Conservation (phyloP, 2,329 filamentous ascomycete genomes). For the Colletotrichum tabaci region DNA sequence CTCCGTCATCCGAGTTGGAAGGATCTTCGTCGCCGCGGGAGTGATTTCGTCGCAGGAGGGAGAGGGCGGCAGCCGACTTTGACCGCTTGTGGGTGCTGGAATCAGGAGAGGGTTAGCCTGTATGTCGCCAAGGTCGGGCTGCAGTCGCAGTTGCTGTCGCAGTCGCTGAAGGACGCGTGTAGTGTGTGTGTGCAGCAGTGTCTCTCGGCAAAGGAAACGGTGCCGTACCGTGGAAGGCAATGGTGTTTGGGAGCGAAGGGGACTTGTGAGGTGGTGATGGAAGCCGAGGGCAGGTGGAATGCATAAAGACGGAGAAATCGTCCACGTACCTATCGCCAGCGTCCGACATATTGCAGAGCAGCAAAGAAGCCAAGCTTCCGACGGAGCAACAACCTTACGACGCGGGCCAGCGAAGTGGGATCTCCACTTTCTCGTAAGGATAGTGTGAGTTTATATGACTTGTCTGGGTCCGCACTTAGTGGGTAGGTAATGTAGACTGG, state of each 20-base stretch:
- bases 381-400: constrained; percentile 6
- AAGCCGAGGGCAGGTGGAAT: constrained; percentile 9
- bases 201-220: constrained; percentile 35
- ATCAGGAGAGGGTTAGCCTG: constrained; percentile 38
- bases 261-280: not conserved
- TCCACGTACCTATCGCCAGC: constrained; percentile 53
- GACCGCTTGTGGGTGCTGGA: constrained; percentile 66
- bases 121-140: constrained; percentile 25
- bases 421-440: constrained; percentile 39
- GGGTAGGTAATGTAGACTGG: constrained; percentile 19
- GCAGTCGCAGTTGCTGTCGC: constrained; percentile 9
- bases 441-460: constrained; percentile 39
- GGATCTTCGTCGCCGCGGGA: constrained; percentile 68
- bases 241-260: not conserved
- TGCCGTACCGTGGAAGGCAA: constrained; percentile 11
- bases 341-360: constrained; percentile 52
- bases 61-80: constrained; percentile 66
- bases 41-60: constrained; percentile 69
- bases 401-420: constrained; percentile 33
- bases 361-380: constrained; percentile 30
- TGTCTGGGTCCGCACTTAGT: constrained; percentile 13
- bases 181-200: constrained; percentile 8
- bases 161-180: constrained; percentile 22
- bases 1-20: constrained; percentile 63
- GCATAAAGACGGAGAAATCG: constrained; percentile 16